Evolutionary conservation across 192 early-diverging fungal species (phyloP).

Genomic region (Podila verticillata): DNA sequence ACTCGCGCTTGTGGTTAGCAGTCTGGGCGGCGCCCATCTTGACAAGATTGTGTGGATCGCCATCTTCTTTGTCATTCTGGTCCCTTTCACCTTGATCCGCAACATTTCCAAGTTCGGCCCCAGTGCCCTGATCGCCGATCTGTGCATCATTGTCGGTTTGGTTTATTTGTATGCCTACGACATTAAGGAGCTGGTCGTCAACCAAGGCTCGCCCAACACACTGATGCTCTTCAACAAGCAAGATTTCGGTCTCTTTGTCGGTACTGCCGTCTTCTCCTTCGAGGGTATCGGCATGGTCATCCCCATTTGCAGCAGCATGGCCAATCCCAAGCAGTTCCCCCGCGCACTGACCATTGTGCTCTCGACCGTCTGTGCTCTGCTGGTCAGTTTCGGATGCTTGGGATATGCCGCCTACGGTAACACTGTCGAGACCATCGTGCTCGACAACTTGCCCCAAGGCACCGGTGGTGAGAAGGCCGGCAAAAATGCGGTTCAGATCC

Average conservation of each 20-base stretch:
- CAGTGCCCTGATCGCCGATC: conserved; percentile 82
- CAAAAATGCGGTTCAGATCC: conserved; percentile 75
- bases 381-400: conserved; percentile 78
- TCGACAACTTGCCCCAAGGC: conserved; percentile 76
- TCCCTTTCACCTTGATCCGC: conserved; percentile 86
- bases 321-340: conserved; percentile 85
- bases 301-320: conserved; percentile 84
- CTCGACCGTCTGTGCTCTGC: conserved; percentile 72
- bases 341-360: conserved; percentile 77
- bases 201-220: conserved; percentile 57
- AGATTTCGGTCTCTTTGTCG: conserved; percentile 50
- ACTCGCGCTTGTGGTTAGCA: conserved; percentile 74
- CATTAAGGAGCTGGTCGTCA: conserved; percentile 67
- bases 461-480: conserved; percentile 47
- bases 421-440: conserved; percentile 80
- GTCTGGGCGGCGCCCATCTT: conserved; percentile 68
- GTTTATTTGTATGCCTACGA: conserved; percentile 79
- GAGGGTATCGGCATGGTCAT: conserved; percentile 92
- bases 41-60: conserved; percentile 73
- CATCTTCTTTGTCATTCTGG: conserved; percentile 74
- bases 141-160: conserved; percentile 88
- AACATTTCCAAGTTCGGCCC: conserved; percentile 85
- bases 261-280: conserved; percentile 87
- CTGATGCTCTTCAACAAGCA: conserved; percentile 62
- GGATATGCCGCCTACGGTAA: conserved; percentile 86